Conservation (phyloP, 768 basidiomycete species). For the Pisolithus microcarpus region DNA sequence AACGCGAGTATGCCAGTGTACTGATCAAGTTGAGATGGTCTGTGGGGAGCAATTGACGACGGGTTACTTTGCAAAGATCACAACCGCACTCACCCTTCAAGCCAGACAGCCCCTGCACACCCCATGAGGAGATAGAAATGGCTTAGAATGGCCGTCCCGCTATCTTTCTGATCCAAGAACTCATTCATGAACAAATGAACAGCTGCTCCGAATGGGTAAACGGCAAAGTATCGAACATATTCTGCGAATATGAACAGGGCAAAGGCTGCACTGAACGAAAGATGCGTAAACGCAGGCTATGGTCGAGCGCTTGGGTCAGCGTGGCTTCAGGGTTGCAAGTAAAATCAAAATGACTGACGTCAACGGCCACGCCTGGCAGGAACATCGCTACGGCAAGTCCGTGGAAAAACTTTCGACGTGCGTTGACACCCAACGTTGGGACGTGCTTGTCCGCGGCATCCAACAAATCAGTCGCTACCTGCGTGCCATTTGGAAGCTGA, state of each 20-base stretch:
- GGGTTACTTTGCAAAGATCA: neutral
- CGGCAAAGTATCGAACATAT: conserved; percentile 96
- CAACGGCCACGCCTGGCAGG: conserved; percentile 84
- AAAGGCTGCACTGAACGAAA: conserved; percentile 93
- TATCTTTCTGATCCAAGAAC: conserved; percentile 91
- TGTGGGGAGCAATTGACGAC: conserved; percentile 16
- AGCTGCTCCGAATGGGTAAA: conserved; percentile 90
- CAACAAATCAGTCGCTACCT: conserved; percentile 53
- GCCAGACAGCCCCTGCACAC: conserved; percentile 90
- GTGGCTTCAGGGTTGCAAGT: conserved; percentile 7
- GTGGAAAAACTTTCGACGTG: conserved; percentile 94
- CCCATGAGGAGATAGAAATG: conserved; percentile 97
- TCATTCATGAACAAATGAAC: conserved; percentile 97
- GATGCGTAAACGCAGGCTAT: conserved; percentile 93
- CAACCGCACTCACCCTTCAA: conserved; percentile 69
- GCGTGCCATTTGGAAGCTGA: conserved; percentile 51
- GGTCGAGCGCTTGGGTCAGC: conserved; percentile 7
- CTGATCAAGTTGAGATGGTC: conserved; percentile 44
- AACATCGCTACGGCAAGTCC: conserved; percentile 95
- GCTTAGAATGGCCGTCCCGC: conserved; percentile 91
- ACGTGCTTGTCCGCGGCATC: conserved; percentile 88
- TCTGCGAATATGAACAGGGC: conserved; percentile 93
- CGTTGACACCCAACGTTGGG: conserved; percentile 85
- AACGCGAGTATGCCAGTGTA: conserved; percentile 86
- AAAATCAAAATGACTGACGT: conserved; percentile 50